These are phyloP conservation scores for Falciphora oryzae DNA, from an alignment of 2,329 filamentous ascomycete species.

Conservation along the genomic window DNA sequence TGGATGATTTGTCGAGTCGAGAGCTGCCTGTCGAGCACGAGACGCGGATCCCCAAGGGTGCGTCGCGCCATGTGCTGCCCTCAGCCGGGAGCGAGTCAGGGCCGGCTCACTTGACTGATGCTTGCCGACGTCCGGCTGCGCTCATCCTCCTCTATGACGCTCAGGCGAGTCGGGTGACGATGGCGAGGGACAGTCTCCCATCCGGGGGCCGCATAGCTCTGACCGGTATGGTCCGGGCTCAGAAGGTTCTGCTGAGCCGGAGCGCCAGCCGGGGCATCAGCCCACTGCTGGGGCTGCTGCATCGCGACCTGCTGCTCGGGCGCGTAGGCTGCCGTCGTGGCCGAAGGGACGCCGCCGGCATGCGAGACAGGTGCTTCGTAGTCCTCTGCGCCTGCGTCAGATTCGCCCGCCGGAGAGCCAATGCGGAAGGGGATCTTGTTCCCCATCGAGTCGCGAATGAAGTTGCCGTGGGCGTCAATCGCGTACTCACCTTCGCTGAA, in stretches of 20 bases:
- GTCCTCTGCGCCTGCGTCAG: conserved; percentile 50
- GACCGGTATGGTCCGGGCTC: conserved; percentile 57
- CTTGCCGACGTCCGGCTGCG: conserved; percentile 64
- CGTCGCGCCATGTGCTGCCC: too few species aligned
- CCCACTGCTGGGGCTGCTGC: conserved; percentile 11
- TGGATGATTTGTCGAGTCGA: too few species aligned
- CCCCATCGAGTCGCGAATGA: conserved; percentile 55
- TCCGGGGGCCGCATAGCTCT: conserved; percentile 59
- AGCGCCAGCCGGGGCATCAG: not conserved
- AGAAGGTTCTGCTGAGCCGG: not conserved
- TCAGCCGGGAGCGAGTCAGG: conserved; percentile 15
- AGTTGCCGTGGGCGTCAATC: conserved; percentile 55
- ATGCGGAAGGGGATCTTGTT: conserved; percentile 50
- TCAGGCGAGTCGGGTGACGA: conserved; percentile 82
- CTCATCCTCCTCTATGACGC: conserved; percentile 82
- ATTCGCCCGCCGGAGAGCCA: conserved; percentile 38
- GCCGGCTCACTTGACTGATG: conserved; percentile 55
- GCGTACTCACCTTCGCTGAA: conserved; percentile 69
- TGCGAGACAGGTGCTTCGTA: conserved; percentile 39
- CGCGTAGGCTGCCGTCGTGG: not conserved
- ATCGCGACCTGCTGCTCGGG: conserved; percentile 1
- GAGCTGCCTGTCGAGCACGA: too few species aligned
- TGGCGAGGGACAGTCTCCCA: conserved; percentile 77
- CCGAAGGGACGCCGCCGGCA: not conserved
- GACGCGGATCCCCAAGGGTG: too few species aligned